Conservation (phyloP, 129 eudicot species). For the Erigeron canadensis region DNA sequence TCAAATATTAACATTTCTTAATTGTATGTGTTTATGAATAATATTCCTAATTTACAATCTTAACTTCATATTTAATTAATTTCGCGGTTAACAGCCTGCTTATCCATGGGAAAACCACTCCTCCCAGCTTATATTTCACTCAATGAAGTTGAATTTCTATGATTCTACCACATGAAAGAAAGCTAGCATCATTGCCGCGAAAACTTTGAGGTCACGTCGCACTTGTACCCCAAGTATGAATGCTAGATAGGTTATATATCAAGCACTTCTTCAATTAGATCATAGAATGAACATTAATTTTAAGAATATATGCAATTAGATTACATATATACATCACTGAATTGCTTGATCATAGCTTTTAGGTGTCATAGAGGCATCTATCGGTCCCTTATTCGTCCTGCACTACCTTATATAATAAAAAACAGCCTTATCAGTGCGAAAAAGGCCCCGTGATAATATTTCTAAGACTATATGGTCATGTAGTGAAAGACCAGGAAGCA, state of each 20-base stretch:
- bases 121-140: background rate
- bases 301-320: background rate
- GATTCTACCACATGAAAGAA: background rate
- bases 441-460: slow-evolving; percentile 21
- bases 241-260: too few relatives aligned
- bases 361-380: slow-evolving; percentile 44
- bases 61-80: background rate
- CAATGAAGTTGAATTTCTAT: background rate
- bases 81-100: background rate
- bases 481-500: slow-evolving; percentile 37
- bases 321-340: too few relatives aligned
- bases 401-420: slow-evolving; percentile 19
- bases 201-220: too few relatives aligned
- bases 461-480: slow-evolving; percentile 17
- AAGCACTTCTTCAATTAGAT: background rate
- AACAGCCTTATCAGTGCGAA: slow-evolving; percentile 12
- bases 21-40: background rate
- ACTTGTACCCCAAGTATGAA: background rate
- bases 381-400: background rate
- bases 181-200: too few relatives aligned
- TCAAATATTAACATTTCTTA: background rate
- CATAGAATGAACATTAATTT: background rate
- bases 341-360: slow-evolving; percentile 24
- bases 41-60: background rate
- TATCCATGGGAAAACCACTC: background rate